Evolutionary conservation across 441 rosid genomes (phyloP).

Genomic region (Croton laevigatus): DNA sequence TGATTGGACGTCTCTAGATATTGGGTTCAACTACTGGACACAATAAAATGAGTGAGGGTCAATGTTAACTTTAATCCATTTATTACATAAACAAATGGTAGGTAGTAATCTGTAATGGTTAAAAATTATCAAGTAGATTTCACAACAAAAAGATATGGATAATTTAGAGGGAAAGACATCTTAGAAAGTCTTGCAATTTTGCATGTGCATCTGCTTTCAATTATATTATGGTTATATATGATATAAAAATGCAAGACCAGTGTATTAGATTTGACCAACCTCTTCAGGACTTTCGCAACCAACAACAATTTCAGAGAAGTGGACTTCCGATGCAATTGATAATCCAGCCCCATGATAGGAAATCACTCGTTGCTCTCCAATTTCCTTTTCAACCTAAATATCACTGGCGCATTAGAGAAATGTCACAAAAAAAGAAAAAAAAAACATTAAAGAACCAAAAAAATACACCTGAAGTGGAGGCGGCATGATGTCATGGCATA

Average conservation of each 20-base stretch:
- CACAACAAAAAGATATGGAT: not conserved
- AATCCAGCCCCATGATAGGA: conserved; percentile 70
- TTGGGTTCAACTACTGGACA: too few relatives aligned
- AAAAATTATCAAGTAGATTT: not conserved
- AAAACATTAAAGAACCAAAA: conserved; percentile 11
- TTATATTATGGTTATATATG: not conserved
- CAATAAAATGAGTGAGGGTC: too few relatives aligned
- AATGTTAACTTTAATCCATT: not conserved
- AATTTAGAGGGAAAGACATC: not conserved
- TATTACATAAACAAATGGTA: not conserved
- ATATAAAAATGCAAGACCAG: conserved; percentile 2
- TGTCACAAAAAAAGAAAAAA: conserved; percentile 2
- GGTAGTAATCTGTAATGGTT: not conserved
- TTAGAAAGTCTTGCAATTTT: not conserved
- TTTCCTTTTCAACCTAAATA: conserved; percentile 87
- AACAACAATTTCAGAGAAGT: conserved; percentile 49
- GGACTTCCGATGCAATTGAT: conserved; percentile 64
- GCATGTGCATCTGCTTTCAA: not conserved
- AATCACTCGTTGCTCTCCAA: conserved; percentile 81
- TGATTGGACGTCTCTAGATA: too few relatives aligned
- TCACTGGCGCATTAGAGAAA: conserved; percentile 22
- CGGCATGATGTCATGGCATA: conserved; percentile 92
- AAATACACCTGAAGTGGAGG: conserved; percentile 66
- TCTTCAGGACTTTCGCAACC: conserved; percentile 56
- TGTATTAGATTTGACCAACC: conserved; percentile 42